A percentile compares a stretch with the other conserved stretches of the same genome.
Conservation (phyloP, 257 asterid genomes). For the Thymus quinquecostatus region DNA sequence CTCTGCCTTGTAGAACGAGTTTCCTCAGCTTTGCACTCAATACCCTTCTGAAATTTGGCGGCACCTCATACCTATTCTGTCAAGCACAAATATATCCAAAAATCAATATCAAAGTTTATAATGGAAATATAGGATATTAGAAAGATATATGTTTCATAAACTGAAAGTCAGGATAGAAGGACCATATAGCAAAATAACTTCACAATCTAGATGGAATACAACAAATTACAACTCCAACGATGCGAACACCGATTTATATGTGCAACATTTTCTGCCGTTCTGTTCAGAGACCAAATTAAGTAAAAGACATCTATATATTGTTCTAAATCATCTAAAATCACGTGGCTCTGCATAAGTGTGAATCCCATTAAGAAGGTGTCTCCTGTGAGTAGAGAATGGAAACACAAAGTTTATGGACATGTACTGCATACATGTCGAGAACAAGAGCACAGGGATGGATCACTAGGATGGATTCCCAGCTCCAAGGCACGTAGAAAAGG, state of each 20-base stretch:
- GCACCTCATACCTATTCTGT: slow-evolving; percentile 51
- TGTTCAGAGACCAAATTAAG: slow-evolving; percentile 6
- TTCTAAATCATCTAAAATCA: not conserved
- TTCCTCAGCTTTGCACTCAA: slow-evolving; percentile 51
- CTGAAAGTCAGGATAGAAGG: no score
- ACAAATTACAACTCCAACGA: not conserved
- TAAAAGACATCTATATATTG: not conserved
- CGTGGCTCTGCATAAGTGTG: not conserved
- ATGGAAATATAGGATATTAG: slow-evolving; percentile 11
- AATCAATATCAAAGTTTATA: not conserved
- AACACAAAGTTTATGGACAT: not conserved
- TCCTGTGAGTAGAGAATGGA: not conserved
- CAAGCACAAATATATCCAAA: slow-evolving; percentile 22
- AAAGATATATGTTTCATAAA: not conserved
- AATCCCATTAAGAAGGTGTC: not conserved
- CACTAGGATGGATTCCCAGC: slow-evolving; percentile 8
- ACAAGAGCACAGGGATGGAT: not conserved
- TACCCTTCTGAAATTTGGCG: slow-evolving; percentile 45
- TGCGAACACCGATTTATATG: not conserved
- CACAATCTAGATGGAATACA: not conserved
- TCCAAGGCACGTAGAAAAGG: slow-evolving; percentile 3
- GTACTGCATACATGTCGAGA: not conserved
- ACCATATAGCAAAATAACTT: no score
- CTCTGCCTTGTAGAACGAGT: slow-evolving; percentile 52
- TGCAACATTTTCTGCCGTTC: not conserved